A percentile compares a stretch with the other conserved stretches of the same genome.
Conservation (phyloP, 768 basidiomycete genomes). For the Auriculariales sp. region DNA sequence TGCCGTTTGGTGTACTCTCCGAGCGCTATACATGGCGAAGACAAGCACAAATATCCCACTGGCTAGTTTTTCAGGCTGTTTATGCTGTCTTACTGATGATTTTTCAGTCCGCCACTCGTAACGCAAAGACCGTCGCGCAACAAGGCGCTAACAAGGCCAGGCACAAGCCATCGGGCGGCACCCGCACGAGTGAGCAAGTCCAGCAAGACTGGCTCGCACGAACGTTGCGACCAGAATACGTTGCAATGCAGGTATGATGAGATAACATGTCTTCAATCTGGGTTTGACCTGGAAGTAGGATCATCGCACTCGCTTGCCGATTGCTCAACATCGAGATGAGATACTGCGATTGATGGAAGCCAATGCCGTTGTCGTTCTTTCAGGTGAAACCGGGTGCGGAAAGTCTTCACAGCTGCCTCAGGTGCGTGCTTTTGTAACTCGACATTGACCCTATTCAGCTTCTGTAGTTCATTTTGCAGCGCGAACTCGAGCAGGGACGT, state of each 20-base stretch:
- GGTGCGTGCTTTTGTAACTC: slow-evolving; percentile 18
- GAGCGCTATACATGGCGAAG: slow-evolving; percentile 49
- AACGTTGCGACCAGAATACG: slow-evolving; percentile 54
- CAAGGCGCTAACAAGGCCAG: neutral
- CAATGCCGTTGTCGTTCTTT: slow-evolving; percentile 73
- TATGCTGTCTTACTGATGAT: neutral
- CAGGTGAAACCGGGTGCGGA: slow-evolving; percentile 66
- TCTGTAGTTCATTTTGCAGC: slow-evolving; percentile 85
- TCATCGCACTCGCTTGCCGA: slow-evolving; percentile 70
- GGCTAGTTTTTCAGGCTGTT: slow-evolving; percentile 6
- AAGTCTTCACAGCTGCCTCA: slow-evolving; percentile 13
- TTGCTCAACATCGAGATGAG: slow-evolving; percentile 62
- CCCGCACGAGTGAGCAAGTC: slow-evolving; percentile 32
- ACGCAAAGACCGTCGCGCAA: neutral
- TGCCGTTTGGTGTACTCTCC: slow-evolving; percentile 53
- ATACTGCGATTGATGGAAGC: slow-evolving; percentile 60
- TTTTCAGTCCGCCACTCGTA: neutral
- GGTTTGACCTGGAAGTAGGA: slow-evolving; percentile 23
- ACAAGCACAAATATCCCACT: slow-evolving; percentile 22
- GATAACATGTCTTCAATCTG: neutral
- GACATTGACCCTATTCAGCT: slow-evolving; percentile 55
- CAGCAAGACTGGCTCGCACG: slow-evolving; percentile 40
- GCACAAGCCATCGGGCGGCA: neutral
- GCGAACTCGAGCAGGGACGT: slow-evolving; percentile 64
- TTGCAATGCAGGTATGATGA: slow-evolving; percentile 68